These are phyloP conservation scores for Populus euphratica DNA, from an alignment of 345 rosid species.

Conservation along the genomic window DNA sequence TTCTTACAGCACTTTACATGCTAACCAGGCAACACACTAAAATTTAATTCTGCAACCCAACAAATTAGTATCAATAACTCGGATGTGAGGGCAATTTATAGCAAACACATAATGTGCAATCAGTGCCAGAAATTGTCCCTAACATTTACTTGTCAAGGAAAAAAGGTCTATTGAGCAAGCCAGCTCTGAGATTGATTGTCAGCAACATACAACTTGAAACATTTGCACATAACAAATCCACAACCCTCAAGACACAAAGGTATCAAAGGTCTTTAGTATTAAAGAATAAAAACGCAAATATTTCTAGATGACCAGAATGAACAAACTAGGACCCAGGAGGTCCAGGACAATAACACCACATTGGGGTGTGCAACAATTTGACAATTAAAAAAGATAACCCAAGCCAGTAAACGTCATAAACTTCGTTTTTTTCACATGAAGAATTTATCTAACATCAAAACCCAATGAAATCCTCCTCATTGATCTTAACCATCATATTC, in stretches of 20 bases:
- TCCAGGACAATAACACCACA: not conserved
- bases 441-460: not conserved
- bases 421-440: not conserved
- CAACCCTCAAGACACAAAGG: not conserved
- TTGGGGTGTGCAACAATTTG: not conserved
- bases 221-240: not conserved
- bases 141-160: not conserved
- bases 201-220: not conserved
- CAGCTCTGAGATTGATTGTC: not conserved
- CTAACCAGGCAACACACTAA: not conserved
- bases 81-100: not conserved
- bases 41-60: not conserved
- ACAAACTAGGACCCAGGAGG: not conserved
- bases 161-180: not conserved
- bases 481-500: not conserved
- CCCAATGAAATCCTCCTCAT: not conserved
- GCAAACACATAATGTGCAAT: not conserved
- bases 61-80: not conserved
- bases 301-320: not conserved
- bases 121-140: not conserved
- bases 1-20: not conserved
- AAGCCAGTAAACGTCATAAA: not conserved
- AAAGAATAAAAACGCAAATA: not conserved
- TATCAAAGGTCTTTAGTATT: not conserved
- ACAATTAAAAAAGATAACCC: not conserved